Conservation (phyloP, 768 basidiomycete species). For the Scleroderma citrinum region DNA sequence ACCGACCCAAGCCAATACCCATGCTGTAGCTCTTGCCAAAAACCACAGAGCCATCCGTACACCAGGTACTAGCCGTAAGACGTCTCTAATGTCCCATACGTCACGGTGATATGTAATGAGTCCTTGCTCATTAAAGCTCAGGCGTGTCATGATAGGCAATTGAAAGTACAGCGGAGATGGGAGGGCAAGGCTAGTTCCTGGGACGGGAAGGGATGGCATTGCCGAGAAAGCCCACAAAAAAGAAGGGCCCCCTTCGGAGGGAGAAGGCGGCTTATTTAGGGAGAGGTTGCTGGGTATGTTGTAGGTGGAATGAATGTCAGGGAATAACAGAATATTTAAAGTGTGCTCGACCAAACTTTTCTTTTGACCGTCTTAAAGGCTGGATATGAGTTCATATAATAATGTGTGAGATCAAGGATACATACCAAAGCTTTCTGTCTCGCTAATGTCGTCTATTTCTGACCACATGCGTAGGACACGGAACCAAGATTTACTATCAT, state of each 20-base stretch:
- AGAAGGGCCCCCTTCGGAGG: constrained; percentile 19
- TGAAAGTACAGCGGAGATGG: constrained; percentile 71
- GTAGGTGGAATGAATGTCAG: constrained; percentile 54
- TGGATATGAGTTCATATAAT: not conserved
- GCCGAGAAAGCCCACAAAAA: constrained; percentile 23
- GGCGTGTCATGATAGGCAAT: constrained; percentile 64
- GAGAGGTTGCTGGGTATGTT: constrained; percentile 37
- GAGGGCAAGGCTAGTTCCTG: constrained; percentile 51
- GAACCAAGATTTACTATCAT: constrained; percentile 44
- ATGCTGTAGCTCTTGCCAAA: constrained; percentile 53
- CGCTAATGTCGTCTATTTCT: constrained; percentile 67
- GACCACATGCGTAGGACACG: constrained; percentile 66
- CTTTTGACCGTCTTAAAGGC: constrained; percentile 56
- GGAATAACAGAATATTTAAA: constrained; percentile 68
- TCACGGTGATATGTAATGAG: constrained; percentile 75
- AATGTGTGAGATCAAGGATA: not conserved
- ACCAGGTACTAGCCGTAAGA: constrained; percentile 68
- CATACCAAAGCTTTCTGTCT: constrained; percentile 75
- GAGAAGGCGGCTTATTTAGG: constrained; percentile 24
- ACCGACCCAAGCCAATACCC: constrained; percentile 42
- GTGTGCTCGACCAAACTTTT: constrained; percentile 77
- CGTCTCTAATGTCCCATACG: constrained; percentile 75
- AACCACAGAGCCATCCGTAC: constrained; percentile 66
- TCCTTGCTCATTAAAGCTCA: constrained; percentile 80
- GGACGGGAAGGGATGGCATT: constrained; percentile 48